Base-by-base conservation (phyloP, 805 yeast genomes). In the Lachancea lanzarotensis region DNA sequence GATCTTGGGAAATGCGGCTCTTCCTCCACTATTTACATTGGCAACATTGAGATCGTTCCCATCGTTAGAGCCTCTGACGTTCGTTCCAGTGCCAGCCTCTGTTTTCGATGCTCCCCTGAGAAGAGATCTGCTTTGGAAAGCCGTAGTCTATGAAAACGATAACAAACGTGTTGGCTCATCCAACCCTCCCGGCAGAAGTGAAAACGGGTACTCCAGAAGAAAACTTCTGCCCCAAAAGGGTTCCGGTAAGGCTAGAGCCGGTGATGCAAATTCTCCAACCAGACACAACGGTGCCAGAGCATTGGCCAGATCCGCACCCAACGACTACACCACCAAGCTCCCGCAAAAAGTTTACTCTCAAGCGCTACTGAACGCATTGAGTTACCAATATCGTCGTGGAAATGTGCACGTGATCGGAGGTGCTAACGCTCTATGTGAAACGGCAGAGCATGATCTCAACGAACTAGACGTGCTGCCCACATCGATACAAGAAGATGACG, bases 231-330 rank as follows among this genome's bases (percentile, higher is more conserved):
- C 88, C 26, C 98, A 93, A 68, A 93, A 93, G 68, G 98, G 98
- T 48, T 71, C 87, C 13, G 99, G 99, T 68, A 75, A 77, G 50
- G 99, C 99, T 43, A 82, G 99, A 73, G 83, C 79, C 44, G 99
- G 99, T 71, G 97, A 90, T 67, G 89, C 85, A 47, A 91, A 90
- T 59, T 87, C 96, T 19, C 98, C 98, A 40, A 84, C 82, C 37
- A 81, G 96, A 69, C 81, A 79, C 58, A 87, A 84, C 59, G 96
- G 96, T 63, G 89, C 91, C 43, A 74, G 82, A 55, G 97, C 98
- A 0, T 78, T 83, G 57, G 96, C 93, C 13, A 82, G 93, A 62
- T 78, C 76, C 44, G 96, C 96, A 2, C 95, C 96, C 40, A 88
- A 84, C 58, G 95, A 91, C 63, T 81, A 82, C 75, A 75, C 89